Conservation (phyloP, 805 yeast species). For the Candida adriatica region DNA sequence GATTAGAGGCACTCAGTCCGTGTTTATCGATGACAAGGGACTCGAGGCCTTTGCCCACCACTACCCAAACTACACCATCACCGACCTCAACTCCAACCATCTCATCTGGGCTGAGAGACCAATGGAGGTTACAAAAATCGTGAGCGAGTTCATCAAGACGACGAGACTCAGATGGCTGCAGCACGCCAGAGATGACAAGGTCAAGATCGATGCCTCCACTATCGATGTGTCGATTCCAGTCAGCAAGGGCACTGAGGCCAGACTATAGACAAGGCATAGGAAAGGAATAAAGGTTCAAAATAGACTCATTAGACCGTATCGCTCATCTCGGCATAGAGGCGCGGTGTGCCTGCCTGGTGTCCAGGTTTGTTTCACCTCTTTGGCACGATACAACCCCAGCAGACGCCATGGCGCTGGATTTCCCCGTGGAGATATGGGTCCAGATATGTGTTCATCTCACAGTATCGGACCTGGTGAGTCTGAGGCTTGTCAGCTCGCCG, state of each 20-base stretch:
- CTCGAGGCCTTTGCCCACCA: slow-evolving; percentile 17
- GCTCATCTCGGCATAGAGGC: too few species aligned
- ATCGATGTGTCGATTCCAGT: too few species aligned
- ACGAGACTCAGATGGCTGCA: too few species aligned
- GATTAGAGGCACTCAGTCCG: slow-evolving; percentile 33
- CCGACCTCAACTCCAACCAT: slow-evolving; percentile 24
- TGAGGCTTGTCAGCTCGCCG: slow-evolving; percentile 6
- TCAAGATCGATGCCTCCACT: too few species aligned
- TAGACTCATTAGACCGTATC: too few species aligned
- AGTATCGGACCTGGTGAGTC: slow-evolving; percentile 9
- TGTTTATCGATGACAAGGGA: slow-evolving; percentile 29
- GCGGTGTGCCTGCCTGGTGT: too few species aligned
- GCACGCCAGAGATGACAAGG: too few species aligned
- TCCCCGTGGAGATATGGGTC: slow-evolving; percentile 18
- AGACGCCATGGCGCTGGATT: slow-evolving; percentile 8
- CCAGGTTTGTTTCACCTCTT: too few species aligned
- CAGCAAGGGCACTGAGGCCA: too few species aligned
- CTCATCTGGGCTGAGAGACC: slow-evolving; percentile 37
- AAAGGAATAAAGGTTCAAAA: too few species aligned
- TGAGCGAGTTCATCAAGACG: slow-evolving; percentile 22
- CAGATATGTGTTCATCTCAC: slow-evolving; percentile 2
- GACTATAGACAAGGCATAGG: too few species aligned
- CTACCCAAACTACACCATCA: slow-evolving; percentile 23
- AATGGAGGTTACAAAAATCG: slow-evolving; percentile 16
- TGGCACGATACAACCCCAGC: too few species aligned